Base-by-base conservation (phyloP, 257 asterid genomes). In the Solanum piurae region DNA sequence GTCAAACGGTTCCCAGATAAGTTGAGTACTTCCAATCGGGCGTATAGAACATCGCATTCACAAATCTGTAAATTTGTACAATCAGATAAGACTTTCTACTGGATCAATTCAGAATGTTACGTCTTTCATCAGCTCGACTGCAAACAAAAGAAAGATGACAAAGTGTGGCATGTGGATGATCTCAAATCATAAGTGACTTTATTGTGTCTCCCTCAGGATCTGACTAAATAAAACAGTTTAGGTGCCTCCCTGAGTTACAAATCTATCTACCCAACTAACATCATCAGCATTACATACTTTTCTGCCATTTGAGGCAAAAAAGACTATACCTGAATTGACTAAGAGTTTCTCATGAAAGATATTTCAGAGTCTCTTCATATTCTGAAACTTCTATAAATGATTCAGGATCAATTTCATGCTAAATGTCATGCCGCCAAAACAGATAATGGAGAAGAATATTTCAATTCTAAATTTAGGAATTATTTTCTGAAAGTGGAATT, bases 1-100 rank as follows among this genome's bases (percentile, higher is more conserved):
- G 98, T 93, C 89, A 97, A 89, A 88, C 94, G 89, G 93, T 97
- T 97, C 71, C 98, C 98, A 69, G 99, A 94, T 87, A 97, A 87
- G 88, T 97, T 93, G 87, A 95, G 97, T 79, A 96, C 98, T 94
- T 97, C 99, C 92, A 97, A 75, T 87, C 99, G 96, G 89, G 92
- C 89, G 88, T 91, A 92, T 52, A 97, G 93, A 87, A 90, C 95
- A 27, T 93, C 91, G 92, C 99, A 95, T 88, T 95, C 98, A 84
- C 97, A 94, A 85, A 97, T 94, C 99, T 95, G 94, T 31, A 86
- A 87, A 91, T 77, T 37, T 74, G 8, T 71, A 86, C 42, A 46
- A 80, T 80, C 11, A 80, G 85, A 18, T 46, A 80, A 8, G 85
- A 29, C 8, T 52, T 44, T 46, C 85, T 5, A 80, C 68, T 46